Evolutionary conservation across 257 asterid species (phyloP).

Genomic region (Petrea volubilis): DNA sequence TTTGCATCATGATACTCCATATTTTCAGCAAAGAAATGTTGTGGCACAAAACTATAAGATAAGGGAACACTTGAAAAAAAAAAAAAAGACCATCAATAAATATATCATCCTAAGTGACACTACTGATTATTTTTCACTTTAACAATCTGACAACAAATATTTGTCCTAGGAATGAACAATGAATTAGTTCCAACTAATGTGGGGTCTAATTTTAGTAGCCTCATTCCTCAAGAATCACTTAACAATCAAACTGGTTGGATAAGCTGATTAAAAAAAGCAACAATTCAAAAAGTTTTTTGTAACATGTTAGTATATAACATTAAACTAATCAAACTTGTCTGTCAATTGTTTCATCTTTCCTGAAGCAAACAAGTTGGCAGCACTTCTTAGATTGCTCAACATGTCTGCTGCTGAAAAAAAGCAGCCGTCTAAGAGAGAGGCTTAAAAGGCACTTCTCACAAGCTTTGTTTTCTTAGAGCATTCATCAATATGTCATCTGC

Average conservation of each 20-base stretch:
- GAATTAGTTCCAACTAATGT: slow-evolving; percentile 32
- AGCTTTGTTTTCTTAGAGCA: neutral
- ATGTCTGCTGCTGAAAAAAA: slow-evolving; percentile 54
- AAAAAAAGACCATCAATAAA: no score
- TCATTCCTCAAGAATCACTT: slow-evolving; percentile 28
- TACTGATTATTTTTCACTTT: slow-evolving; percentile 37
- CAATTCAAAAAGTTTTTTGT: slow-evolving; percentile 30
- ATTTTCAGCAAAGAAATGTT: no score
- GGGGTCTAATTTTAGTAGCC: slow-evolving; percentile 37
- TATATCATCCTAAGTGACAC: slow-evolving; percentile 26
- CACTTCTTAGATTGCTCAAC: slow-evolving; percentile 52
- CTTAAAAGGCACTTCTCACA: slow-evolving; percentile 30
- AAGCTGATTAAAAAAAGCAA: slow-evolving; percentile 32
- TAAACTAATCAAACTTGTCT: slow-evolving; percentile 55
- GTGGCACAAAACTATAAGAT: no score
- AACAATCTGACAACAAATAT: slow-evolving; percentile 49
- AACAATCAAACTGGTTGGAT: slow-evolving; percentile 32
- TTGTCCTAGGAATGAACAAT: slow-evolving; percentile 36
- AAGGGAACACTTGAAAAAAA: no score
- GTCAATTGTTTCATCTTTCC: slow-evolving; percentile 72
- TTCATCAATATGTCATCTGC: slow-evolving; percentile 49
- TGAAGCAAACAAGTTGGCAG: slow-evolving; percentile 64
- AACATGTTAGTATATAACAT: slow-evolving; percentile 36
- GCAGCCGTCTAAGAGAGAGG: slow-evolving; percentile 17
- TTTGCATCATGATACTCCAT: no score